Conservation (phyloP, 192 early-diverging fungal species). For the Phlyctochytrium arcticum region DNA sequence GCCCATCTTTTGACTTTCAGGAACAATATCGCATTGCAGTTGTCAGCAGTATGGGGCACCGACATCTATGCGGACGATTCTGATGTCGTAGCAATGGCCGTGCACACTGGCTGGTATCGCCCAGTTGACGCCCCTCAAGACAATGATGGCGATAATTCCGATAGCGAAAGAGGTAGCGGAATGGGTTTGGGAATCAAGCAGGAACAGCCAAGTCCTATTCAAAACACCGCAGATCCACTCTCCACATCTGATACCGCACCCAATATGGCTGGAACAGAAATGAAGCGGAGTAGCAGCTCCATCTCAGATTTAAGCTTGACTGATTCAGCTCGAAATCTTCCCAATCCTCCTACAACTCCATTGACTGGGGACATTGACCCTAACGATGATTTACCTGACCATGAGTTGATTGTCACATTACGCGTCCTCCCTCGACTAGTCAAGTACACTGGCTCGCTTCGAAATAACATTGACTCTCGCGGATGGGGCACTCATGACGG, state of each 20-base stretch:
- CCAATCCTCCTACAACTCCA: not conserved
- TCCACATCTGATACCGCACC: no score
- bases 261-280: no score
- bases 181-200: not conserved
- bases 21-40: constrained; percentile 56
- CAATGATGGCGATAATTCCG: no score
- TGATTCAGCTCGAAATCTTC: no score
- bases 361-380: not conserved
- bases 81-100: constrained; percentile 66
- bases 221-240: no score
- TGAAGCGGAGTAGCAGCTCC: no score
- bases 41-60: constrained; percentile 74
- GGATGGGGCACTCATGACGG: constrained; percentile 77
- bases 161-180: no score
- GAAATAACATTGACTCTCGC: constrained; percentile 46
- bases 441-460: constrained; percentile 63
- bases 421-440: constrained; percentile 67
- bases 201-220: not conserved
- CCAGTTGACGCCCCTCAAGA: constrained; percentile 38
- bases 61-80: constrained; percentile 84
- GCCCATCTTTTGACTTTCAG: constrained; percentile 58
- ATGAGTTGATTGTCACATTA: constrained; percentile 66
- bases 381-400: constrained; percentile 37
- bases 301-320: no score
- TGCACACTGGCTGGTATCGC: constrained; percentile 60